Conservation (phyloP, 495 filamentous ascomycete genomes). For the Trichocladium antarcticum region DNA sequence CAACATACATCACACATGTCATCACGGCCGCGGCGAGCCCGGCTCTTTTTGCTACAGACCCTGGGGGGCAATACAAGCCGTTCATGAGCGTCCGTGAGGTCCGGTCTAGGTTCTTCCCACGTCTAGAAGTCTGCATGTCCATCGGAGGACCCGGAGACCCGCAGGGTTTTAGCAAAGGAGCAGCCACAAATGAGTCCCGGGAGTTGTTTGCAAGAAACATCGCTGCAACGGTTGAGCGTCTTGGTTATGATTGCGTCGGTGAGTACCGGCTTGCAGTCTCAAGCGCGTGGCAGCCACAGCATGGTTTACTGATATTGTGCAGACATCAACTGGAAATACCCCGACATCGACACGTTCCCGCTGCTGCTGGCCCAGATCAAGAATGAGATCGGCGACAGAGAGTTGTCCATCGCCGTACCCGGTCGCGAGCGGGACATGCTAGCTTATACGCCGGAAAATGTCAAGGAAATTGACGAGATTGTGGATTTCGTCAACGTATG, state of each 20-base stretch:
- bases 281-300: too few species aligned
- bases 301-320: slow-evolving; percentile 14
- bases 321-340: slow-evolving; percentile 59
- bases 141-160: slow-evolving; percentile 57
- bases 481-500: slow-evolving; percentile 51
- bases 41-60: slow-evolving; percentile 39
- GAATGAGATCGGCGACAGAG: slow-evolving; percentile 45
- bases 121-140: slow-evolving; percentile 49
- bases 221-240: slow-evolving; percentile 38
- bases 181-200: slow-evolving; percentile 40
- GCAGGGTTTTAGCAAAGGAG: slow-evolving; percentile 42
- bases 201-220: slow-evolving; percentile 49
- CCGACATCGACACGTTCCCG: slow-evolving; percentile 44
- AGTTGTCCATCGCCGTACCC: slow-evolving; percentile 53
- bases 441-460: slow-evolving; percentile 46
- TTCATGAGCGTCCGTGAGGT: slow-evolving; percentile 41
- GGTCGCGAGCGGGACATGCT: slow-evolving; percentile 50
- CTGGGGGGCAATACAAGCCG: slow-evolving; percentile 34
- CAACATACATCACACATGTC: slow-evolving; percentile 38
- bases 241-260: slow-evolving; percentile 48
- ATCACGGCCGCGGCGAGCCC: slow-evolving; percentile 49
- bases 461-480: slow-evolving; percentile 46
- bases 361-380: slow-evolving; percentile 46
- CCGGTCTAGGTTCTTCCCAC: slow-evolving; percentile 42
- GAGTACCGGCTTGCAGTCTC: slow-evolving; percentile 9